Evolutionary conservation across 306 rosid genomes (phyloP).

Genomic region (Luffa aegyptiaca): DNA sequence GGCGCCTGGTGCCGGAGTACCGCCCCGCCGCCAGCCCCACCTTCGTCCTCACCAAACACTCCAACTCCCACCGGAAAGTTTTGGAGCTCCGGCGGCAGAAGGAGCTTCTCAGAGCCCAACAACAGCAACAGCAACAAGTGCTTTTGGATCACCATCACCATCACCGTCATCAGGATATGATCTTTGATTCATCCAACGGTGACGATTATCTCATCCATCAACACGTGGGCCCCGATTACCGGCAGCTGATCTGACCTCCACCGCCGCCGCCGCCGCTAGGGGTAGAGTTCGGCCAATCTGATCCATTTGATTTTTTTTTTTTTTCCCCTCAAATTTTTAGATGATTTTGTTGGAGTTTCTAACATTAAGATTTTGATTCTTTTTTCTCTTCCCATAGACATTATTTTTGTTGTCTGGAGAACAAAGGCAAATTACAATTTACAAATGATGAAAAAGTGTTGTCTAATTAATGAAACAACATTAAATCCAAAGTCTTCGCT

Average conservation of each 20-base stretch:
- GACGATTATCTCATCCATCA: conserved; percentile 74
- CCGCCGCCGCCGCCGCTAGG: neutral
- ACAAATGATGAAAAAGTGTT: neutral
- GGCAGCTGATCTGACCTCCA: conserved; percentile 38
- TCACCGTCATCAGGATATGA: conserved; percentile 28
- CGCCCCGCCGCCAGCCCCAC: conserved; percentile 5
- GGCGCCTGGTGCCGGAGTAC: neutral
- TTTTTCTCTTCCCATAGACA: neutral
- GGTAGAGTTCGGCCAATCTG: neutral
- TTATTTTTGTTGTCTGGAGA: neutral
- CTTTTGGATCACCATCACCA: conserved; percentile 26
- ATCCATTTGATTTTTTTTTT: neutral
- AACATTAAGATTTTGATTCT: neutral
- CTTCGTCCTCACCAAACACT: neutral
- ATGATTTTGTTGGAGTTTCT: neutral
- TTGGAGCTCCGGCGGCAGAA: conserved; percentile 2
- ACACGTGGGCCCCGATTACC: conserved; percentile 50
- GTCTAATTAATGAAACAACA: neutral
- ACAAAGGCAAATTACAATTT: neutral
- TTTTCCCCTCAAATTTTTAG: neutral
- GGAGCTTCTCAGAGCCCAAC: neutral
- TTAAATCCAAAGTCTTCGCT: neutral
- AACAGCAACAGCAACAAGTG: neutral
- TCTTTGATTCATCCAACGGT: conserved; percentile 54
- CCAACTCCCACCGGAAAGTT: conserved; percentile 2